Evolutionary conservation across 2,329 filamentous ascomycete genomes (phyloP).

Genomic region (Aspergillus pseudoterreus): DNA sequence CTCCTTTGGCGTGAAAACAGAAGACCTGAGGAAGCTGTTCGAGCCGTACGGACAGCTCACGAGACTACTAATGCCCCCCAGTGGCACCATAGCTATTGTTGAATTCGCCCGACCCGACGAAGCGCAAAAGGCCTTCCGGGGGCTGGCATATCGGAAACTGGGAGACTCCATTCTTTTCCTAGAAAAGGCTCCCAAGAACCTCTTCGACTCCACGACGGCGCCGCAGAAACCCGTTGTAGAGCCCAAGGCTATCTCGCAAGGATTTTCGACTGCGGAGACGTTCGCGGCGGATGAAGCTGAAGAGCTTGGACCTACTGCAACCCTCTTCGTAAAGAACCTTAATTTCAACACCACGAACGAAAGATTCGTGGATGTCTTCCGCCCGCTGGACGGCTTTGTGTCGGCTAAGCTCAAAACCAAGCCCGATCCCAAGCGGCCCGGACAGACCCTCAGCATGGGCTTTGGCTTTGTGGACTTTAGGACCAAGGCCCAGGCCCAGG

Average conservation of each 20-base stretch:
- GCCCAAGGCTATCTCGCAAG: constrained; percentile 33
- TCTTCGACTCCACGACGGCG: constrained; percentile 56
- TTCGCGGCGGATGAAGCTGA: constrained; percentile 40
- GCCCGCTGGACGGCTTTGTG: constrained; percentile 79
- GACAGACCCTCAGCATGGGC: constrained; percentile 89
- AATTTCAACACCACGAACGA: constrained; percentile 84
- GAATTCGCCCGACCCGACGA: constrained; percentile 78
- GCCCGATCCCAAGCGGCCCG: constrained; percentile 83
- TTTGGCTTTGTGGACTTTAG: constrained; percentile 93
- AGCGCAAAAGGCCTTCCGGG: constrained; percentile 77
- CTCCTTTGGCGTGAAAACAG: constrained; percentile 72
- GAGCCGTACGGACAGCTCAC: constrained; percentile 80
- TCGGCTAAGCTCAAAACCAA: constrained; percentile 91
- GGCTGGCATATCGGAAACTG: constrained; percentile 83
- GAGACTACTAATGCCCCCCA: constrained; percentile 84
- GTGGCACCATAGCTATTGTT: constrained; percentile 88
- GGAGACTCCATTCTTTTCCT: constrained; percentile 89
- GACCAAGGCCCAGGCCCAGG: constrained; percentile 71
- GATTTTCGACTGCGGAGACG: constrained; percentile 41
- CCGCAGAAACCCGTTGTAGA: constrained; percentile 27
- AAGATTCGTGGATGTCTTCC: constrained; percentile 72
- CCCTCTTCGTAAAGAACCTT: constrained; percentile 88
- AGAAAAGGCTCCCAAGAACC: constrained; percentile 83
- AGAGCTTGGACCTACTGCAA: constrained; percentile 59
- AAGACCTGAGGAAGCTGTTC: constrained; percentile 76